Evolutionary conservation across 1,284 basidiomycete species (phyloP).

Genomic region (Austroboletus niveus): DNA sequence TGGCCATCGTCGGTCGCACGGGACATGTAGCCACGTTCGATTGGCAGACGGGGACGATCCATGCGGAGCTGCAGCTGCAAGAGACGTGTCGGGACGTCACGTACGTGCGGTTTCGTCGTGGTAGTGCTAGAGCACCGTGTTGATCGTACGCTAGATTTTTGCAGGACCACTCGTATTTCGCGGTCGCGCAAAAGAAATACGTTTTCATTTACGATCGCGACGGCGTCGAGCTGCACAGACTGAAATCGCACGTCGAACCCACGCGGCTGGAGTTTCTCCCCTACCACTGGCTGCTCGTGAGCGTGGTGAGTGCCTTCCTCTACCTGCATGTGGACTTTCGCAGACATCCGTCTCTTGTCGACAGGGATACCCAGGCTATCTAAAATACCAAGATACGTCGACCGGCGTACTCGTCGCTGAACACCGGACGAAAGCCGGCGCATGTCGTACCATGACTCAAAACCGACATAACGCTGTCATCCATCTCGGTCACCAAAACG

Average conservation of each 20-base stretch:
- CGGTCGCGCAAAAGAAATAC: constrained; percentile 96
- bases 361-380: constrained; percentile 83
- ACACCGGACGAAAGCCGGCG: constrained; percentile 89
- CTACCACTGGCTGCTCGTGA: constrained; percentile 93
- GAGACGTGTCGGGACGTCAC: constrained; percentile 93
- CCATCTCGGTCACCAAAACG: constrained; percentile 91
- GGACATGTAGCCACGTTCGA: constrained; percentile 97
- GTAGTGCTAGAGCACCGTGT: not conserved
- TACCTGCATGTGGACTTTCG: not conserved
- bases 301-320: constrained; percentile 57
- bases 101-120: constrained; percentile 41
- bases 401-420: constrained; percentile 87
- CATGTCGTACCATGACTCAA: constrained; percentile 86
- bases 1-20: constrained; percentile 78
- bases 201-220: constrained; percentile 95
- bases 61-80: constrained; percentile 85
- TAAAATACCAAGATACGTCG: constrained; percentile 97
- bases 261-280: constrained; percentile 91
- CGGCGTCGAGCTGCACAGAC: constrained; percentile 89
- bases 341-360: not conserved
- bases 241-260: constrained; percentile 87
- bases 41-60: constrained; percentile 86
- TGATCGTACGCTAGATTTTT: constrained; percentile 61
- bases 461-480: constrained; percentile 92
- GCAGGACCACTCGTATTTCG: constrained; percentile 90